Conservation (phyloP, 139 green algal genomes). For the Axilococcus clingmanii region DNA sequence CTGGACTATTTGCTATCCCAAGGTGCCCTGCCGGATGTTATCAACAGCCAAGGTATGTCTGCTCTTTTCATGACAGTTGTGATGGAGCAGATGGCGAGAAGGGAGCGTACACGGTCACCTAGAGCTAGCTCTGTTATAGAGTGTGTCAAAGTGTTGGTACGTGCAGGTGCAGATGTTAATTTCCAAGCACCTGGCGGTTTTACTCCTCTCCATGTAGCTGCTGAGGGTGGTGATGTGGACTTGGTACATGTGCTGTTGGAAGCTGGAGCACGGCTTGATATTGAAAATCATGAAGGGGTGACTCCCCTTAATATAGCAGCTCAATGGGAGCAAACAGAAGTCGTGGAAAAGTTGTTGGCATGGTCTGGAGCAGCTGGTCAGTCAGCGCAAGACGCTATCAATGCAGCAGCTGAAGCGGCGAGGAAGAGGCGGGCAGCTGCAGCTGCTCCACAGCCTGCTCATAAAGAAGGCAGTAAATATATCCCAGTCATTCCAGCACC, state of each 20-base stretch:
- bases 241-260: not conserved
- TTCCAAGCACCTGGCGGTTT: constrained; percentile 3
- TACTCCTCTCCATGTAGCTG: constrained; percentile 10
- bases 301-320: constrained; percentile 5
- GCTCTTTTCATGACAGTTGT: constrained; percentile 1
- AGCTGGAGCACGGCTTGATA: not conserved
- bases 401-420: too few relatives aligned
- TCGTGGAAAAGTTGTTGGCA: constrained; percentile 1
- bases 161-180: not conserved
- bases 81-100: constrained; percentile 1
- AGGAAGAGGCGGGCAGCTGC: not conserved
- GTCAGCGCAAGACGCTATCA: not conserved
- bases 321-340: not conserved
- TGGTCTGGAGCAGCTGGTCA: not conserved
- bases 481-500: not conserved
- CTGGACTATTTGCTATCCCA: not conserved
- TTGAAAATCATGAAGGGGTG: constrained; percentile 1
- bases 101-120: not conserved
- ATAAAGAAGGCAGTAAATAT: too few relatives aligned
- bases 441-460: constrained; percentile 5
- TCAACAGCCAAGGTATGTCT: constrained; percentile 4
- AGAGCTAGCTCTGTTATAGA: too few relatives aligned
- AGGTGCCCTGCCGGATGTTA: not conserved
- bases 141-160: not conserved
- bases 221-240: not conserved